These are phyloP conservation scores for Yarrowia hollandica DNA, from an alignment of 805 yeast genomes.

Conservation along the genomic window DNA sequence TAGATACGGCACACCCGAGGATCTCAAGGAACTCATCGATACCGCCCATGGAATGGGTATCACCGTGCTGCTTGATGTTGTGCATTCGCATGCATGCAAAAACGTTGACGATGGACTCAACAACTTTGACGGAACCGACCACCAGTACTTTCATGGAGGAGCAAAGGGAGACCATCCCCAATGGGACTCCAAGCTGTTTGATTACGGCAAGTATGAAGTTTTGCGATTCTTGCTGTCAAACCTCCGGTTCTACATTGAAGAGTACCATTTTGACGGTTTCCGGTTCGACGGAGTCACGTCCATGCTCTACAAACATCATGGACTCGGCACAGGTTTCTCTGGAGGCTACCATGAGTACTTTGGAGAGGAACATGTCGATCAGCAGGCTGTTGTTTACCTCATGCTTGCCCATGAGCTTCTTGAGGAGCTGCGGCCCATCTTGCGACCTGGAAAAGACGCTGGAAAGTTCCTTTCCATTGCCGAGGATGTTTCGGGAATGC, in stretches of 20 bases:
- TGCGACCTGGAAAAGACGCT: not conserved
- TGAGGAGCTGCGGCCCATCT: slow-evolving; percentile 48
- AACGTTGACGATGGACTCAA: slow-evolving; percentile 93
- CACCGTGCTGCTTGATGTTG: slow-evolving; percentile 84
- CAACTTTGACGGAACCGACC: slow-evolving; percentile 91
- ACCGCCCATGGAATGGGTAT: slow-evolving; percentile 88
- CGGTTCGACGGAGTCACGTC: slow-evolving; percentile 96
- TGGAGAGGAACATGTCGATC: slow-evolving; percentile 69
- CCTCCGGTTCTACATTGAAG: slow-evolving; percentile 78
- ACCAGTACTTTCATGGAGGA: slow-evolving; percentile 93
- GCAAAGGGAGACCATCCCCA: slow-evolving; percentile 81
- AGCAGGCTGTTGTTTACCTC: slow-evolving; percentile 80
- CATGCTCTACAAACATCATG: slow-evolving; percentile 91
- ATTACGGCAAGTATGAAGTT: slow-evolving; percentile 89
- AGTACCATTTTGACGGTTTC: slow-evolving; percentile 88
- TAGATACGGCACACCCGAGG: slow-evolving; percentile 94
- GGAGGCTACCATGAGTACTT: slow-evolving; percentile 93
- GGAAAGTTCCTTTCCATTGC: slow-evolving; percentile 72
- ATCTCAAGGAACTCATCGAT: slow-evolving; percentile 84
- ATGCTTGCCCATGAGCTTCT: slow-evolving; percentile 88
- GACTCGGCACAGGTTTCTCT: slow-evolving; percentile 80
- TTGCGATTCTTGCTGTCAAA: slow-evolving; percentile 81
- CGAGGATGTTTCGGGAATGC: slow-evolving; percentile 97
- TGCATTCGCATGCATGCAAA: slow-evolving; percentile 94
- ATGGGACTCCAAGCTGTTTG: slow-evolving; percentile 96